These are phyloP conservation scores for Parmales sp. DNA, from an alignment of 108 stramenopile genomes.

Conservation along the genomic window DNA sequence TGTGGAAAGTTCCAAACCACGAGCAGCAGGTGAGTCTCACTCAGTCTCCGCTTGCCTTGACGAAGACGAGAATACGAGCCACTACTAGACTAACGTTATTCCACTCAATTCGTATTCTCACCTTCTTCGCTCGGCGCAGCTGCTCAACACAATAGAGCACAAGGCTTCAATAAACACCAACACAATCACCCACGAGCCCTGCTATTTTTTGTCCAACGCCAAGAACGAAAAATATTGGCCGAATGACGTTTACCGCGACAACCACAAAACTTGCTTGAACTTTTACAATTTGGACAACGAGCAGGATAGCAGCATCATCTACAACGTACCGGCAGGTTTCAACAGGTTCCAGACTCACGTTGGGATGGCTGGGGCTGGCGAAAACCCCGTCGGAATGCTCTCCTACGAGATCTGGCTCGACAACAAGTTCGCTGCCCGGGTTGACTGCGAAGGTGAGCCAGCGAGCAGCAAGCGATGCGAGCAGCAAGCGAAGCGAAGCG, in stretches of 20 bases:
- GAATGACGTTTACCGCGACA: background rate
- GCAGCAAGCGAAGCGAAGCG: no score
- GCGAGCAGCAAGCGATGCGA: no score
- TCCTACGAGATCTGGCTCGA: no score
- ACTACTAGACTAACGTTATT: no score
- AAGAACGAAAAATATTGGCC: slow-evolving; percentile 8
- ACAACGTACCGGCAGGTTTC: background rate
- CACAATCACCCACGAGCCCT: background rate
- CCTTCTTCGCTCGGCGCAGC: background rate
- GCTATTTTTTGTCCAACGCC: background rate
- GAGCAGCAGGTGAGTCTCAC: no score
- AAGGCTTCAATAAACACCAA: background rate
- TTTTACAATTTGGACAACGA: background rate
- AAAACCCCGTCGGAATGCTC: background rate
- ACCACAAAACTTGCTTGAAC: background rate
- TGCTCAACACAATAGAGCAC: no score
- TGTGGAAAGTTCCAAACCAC: background rate
- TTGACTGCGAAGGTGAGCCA: no score
- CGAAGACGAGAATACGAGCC: no score
- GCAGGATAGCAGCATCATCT: background rate
- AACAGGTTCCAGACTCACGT: slow-evolving; percentile 1
- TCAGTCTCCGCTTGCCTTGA: no score
- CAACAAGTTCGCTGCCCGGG: no score
- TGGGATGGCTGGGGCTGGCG: background rate
- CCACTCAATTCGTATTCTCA: background rate